Evolutionary conservation across 2,329 filamentous ascomycete genomes (phyloP).

Genomic region (Metarhizium anisopliae): DNA sequence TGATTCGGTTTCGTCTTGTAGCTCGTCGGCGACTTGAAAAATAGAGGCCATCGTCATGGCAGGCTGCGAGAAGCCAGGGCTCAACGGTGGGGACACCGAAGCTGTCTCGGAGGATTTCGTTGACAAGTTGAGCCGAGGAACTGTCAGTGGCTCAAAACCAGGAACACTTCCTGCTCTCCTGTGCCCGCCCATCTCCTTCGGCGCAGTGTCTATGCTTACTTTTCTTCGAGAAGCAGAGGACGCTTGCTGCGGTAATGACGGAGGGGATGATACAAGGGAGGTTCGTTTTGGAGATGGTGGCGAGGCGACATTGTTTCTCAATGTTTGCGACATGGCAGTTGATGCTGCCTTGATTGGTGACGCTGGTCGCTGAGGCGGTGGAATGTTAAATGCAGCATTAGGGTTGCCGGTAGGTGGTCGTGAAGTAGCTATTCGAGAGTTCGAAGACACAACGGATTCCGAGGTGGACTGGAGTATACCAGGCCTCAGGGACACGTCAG

Average conservation of each 20-base stretch:
- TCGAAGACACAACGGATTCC: constrained; percentile 36
- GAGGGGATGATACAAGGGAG: constrained; percentile 26
- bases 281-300: constrained; percentile 18
- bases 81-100: constrained; percentile 25
- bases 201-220: constrained; percentile 33
- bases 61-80: constrained; percentile 20
- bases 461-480: constrained; percentile 28
- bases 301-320: constrained; percentile 11
- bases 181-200: constrained; percentile 26
- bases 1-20: constrained; percentile 23
- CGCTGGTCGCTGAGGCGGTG: constrained; percentile 30
- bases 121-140: constrained; percentile 24
- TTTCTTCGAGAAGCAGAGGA: constrained; percentile 26
- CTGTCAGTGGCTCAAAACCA: constrained; percentile 26
- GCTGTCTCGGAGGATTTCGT: constrained; percentile 21
- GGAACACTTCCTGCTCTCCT: constrained; percentile 31
- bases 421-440: constrained; percentile 31
- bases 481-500: constrained; percentile 33
- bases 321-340: constrained; percentile 10
- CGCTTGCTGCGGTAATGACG: constrained; percentile 24
- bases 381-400: constrained; percentile 10
- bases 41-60: constrained; percentile 45
- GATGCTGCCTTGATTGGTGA: constrained; percentile 40
- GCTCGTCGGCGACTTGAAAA: constrained; percentile 46
- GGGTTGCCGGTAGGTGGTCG: constrained; percentile 28